A percentile compares a stretch with the other conserved stretches of the same genome.
phyloP scores from a whole-genome alignment of 1,284 basidiomycete genomes.

The Ganoderma lingzhi region DNA sequence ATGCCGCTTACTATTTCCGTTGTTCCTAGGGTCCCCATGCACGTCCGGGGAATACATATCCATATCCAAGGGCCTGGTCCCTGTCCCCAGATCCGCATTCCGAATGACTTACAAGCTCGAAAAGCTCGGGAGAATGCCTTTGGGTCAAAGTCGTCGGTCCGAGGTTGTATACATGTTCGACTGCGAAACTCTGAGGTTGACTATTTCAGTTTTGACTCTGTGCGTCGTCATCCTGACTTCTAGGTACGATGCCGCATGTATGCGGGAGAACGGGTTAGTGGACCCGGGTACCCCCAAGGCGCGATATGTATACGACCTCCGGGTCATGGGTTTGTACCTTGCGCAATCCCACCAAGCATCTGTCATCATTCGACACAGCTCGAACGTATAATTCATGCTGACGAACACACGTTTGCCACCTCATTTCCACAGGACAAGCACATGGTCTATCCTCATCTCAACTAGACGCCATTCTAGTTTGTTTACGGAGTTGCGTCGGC shows the following conservation, averaged over 20 bases:
- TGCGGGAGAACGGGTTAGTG: conserved; percentile 20
- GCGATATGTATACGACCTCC: conserved; percentile 7
- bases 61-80: not conserved
- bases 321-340: not conserved
- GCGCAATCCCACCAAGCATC: not conserved
- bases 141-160: conserved; percentile 18
- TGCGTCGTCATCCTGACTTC: conserved; percentile 9
- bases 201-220: conserved; percentile 14
- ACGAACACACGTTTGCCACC: not conserved
- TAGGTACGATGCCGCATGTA: conserved; percentile 1
- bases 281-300: conserved; percentile 23
- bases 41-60: not conserved
- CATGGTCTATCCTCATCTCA: not conserved
- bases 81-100: not conserved
- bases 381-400: conserved; percentile 5
- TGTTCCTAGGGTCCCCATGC: not conserved
- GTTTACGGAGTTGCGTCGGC: not conserved
- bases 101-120: not conserved
- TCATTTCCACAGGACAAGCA: not conserved
- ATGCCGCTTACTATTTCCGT: not conserved
- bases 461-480: too few species aligned
- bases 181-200: not conserved
- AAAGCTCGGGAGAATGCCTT: conserved; percentile 20
- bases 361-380: not conserved
- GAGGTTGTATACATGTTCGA: conserved; percentile 17